Conservation (phyloP, 1,284 basidiomycete genomes). For the Moesziomyces antarcticus region DNA sequence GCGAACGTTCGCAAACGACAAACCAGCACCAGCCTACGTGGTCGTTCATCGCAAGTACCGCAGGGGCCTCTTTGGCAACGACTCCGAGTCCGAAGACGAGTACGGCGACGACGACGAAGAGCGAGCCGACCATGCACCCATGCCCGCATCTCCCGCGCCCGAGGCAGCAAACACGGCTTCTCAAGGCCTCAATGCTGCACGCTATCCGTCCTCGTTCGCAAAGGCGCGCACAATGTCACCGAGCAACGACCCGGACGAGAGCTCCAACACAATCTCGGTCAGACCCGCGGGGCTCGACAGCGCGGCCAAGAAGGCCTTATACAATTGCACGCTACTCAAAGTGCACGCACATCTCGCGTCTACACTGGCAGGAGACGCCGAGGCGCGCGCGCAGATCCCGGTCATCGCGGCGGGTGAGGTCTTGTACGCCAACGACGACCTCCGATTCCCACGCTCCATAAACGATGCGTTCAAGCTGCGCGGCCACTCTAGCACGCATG, state of each 20-base stretch:
- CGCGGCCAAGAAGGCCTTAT: slow-evolving; percentile 54
- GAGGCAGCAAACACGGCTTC: background rate
- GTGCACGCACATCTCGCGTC: slow-evolving; percentile 54
- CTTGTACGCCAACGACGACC: slow-evolving; percentile 30
- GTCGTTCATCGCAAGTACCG: slow-evolving; percentile 25
- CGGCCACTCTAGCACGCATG: slow-evolving; percentile 32
- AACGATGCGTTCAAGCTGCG: slow-evolving; percentile 30
- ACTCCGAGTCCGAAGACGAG: slow-evolving; percentile 55
- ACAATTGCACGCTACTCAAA: slow-evolving; percentile 61
- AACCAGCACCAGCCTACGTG: slow-evolving; percentile 8
- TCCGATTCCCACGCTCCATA: slow-evolving; percentile 57
- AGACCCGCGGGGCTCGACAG: slow-evolving; percentile 44
- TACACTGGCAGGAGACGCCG: slow-evolving; percentile 18
- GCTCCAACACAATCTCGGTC: background rate
- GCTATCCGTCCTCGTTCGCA: slow-evolving; percentile 40
- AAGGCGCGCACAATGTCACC: slow-evolving; percentile 20
- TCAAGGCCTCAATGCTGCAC: background rate
- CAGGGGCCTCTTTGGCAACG: slow-evolving; percentile 31
- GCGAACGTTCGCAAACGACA: slow-evolving; percentile 15
- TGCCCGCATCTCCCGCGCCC: background rate
- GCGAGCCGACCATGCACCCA: slow-evolving; percentile 1
- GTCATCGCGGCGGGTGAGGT: slow-evolving; percentile 21
- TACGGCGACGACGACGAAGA: slow-evolving; percentile 41
- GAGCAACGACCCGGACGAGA: slow-evolving; percentile 6
- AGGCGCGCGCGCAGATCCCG: slow-evolving; percentile 23